Conservation (phyloP, 768 basidiomycete genomes). For the Collybia sp. region DNA sequence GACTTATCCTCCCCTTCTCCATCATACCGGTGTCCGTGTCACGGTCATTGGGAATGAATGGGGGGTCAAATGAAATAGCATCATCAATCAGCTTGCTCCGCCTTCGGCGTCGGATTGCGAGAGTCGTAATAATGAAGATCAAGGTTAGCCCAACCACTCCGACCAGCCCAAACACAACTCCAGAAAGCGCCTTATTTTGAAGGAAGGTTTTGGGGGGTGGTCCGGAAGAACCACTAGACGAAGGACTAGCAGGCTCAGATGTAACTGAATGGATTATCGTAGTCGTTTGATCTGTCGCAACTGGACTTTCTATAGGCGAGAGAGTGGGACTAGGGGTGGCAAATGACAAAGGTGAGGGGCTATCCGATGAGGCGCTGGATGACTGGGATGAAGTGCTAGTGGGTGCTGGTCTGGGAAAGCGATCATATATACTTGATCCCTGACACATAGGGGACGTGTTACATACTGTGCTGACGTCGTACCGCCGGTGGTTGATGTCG, state of each 20-base stretch:
- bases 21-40: constrained; percentile 17
- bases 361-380: too few relatives aligned
- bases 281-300: constrained; percentile 21
- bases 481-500: constrained; percentile 1
- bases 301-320: constrained; percentile 16
- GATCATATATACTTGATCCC: too few relatives aligned
- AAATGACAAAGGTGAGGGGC: constrained; percentile 1
- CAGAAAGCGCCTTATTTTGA: constrained; percentile 60
- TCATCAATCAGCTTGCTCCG: constrained; percentile 35
- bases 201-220: constrained; percentile 41
- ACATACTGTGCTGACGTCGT: neutral
- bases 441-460: constrained; percentile 8
- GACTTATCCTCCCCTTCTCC: constrained; percentile 22
- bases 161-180: constrained; percentile 49
- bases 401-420: too few relatives aligned
- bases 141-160: constrained; percentile 44
- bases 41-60: constrained; percentile 14
- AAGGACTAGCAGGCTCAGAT: constrained; percentile 19
- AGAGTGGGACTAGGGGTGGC: constrained; percentile 9
- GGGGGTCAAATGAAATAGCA: constrained; percentile 50
- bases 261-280: constrained; percentile 12
- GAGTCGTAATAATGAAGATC: constrained; percentile 38
- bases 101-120: constrained; percentile 43
- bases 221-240: constrained; percentile 9
- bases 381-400: too few relatives aligned